These are phyloP conservation scores for Aspergillus indologenus DNA, from an alignment of 495 filamentous ascomycete species.

Conservation along the genomic window DNA sequence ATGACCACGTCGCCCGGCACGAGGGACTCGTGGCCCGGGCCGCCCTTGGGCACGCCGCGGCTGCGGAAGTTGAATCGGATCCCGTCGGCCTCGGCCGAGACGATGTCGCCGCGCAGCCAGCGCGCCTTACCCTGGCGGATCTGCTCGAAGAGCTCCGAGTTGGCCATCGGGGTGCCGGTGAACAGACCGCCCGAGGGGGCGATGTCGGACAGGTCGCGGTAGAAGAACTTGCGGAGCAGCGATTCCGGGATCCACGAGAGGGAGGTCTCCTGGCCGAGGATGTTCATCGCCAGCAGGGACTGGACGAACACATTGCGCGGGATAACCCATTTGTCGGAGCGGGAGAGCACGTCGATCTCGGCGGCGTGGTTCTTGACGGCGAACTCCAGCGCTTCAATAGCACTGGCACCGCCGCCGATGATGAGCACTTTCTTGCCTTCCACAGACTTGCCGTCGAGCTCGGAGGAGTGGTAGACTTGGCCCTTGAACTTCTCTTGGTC, in stretches of 20 bases:
- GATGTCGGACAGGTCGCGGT: constrained; percentile 78
- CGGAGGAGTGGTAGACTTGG: constrained; percentile 68
- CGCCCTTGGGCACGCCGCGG: constrained; percentile 69
- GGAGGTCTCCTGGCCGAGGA: constrained; percentile 72
- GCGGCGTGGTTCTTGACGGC: constrained; percentile 62
- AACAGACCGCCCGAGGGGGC: constrained; percentile 69
- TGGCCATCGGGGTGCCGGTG: constrained; percentile 81
- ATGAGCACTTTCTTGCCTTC: constrained; percentile 70
- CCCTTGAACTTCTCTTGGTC: constrained; percentile 66
- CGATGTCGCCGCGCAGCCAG: constrained; percentile 79
- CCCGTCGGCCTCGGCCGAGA: constrained; percentile 59
- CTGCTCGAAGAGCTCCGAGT: constrained; percentile 73
- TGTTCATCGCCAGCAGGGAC: constrained; percentile 68
- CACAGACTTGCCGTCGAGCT: constrained; percentile 66
- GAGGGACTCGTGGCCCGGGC: constrained; percentile 60
- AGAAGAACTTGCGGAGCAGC: constrained; percentile 75
- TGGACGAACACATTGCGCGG: constrained; percentile 75
- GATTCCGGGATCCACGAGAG: constrained; percentile 76
- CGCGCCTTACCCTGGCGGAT: constrained; percentile 71
- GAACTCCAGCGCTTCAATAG: constrained; percentile 82
- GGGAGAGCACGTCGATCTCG: constrained; percentile 69
- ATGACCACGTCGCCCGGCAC: constrained; percentile 74
- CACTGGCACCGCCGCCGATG: constrained; percentile 76
- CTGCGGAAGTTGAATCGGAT: constrained; percentile 67
- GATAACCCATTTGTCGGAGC: constrained; percentile 87